Base-by-base conservation (phyloP, 257 asterid species). In the Orobanche coerulescens region DNA sequence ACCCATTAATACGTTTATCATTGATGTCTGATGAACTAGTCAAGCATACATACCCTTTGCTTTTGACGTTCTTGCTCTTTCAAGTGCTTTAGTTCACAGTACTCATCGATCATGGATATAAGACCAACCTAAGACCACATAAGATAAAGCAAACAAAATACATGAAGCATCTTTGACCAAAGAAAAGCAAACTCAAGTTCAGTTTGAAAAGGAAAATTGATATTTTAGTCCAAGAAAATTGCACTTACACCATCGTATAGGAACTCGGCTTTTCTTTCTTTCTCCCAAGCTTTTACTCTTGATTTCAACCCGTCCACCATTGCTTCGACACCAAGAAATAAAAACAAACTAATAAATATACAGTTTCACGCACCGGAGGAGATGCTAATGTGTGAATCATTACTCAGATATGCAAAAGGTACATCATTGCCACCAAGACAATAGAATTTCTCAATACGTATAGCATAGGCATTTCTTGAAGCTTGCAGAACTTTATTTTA, bases 201-300 rank as follows among this genome's bases (percentile, higher is more conserved):
- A 44, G 3, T 40, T 36, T 22, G 63, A 14, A 8, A 39, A 51
- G 56, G 8, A 16, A 5, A 25, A 16, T 12, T 22, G 9, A 22
- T 20, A 22, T 52, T 36, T 9, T 8, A 30, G 22, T 62, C 19
- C 25, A 51, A 49, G 55, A 53, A 5, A 64, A 68, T 60, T 66
- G 49, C n/a, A n/a, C 86, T 81, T 86, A 92, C 98, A 64, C 95
- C 95, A 65, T 86, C 94, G 30, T 82, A 92, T 50, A 77, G 69
- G 81, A 88, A 88, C 56, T 88, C 84, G 10, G 65, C 56, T 60
- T 84, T 83, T 78, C 87, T 69, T 79, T 84, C 94, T 28, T 66
- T 67, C 81, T 82, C 87, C 98, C 96, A 88, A 47, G 84, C 81
- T 57, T 79, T 81, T 49, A 78, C 85, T 72, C 81, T 88, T 58